Conservation (phyloP, 768 basidiomycete species). For the Crassisporium funariophilum region DNA sequence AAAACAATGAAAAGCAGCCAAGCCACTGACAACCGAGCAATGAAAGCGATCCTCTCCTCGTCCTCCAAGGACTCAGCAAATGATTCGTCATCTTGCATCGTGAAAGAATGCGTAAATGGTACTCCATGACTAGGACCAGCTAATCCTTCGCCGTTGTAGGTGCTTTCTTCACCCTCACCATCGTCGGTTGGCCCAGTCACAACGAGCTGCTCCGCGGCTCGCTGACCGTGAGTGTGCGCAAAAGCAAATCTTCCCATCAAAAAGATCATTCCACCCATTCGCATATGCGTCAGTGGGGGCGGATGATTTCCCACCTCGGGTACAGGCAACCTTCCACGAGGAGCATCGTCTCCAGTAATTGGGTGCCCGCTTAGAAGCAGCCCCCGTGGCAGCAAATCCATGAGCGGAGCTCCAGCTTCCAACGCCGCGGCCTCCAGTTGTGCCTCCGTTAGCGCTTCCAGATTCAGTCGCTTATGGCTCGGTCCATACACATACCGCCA, state of each 20-base stretch:
- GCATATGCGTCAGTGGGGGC: conserved; percentile 52
- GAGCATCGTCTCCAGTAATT: not conserved
- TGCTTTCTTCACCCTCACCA: conserved; percentile 4
- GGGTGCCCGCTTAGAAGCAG: conserved; percentile 22
- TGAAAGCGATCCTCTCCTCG: conserved; percentile 60
- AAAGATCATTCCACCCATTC: conserved; percentile 57
- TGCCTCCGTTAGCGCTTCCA: conserved; percentile 54
- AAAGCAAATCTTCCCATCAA: conserved; percentile 56
- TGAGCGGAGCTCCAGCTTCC: conserved; percentile 67
- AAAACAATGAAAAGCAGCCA: conserved; percentile 70
- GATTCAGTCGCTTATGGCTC: conserved; percentile 60
- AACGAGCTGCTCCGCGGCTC: not conserved
- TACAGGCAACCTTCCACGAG: too few relatives aligned
- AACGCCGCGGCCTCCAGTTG: conserved; percentile 65
- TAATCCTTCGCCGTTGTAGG: conserved; percentile 5
- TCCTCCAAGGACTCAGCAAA: conserved; percentile 31
- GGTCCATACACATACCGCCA: conserved; percentile 33
- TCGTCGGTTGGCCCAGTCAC: not conserved
- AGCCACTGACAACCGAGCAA: conserved; percentile 56
- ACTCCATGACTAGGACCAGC: conserved; percentile 10
- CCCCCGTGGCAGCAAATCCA: conserved; percentile 47
- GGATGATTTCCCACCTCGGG: conserved; percentile 9
- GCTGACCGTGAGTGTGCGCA: conserved; percentile 25
- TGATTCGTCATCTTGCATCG: conserved; percentile 30
- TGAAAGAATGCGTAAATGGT: conserved; percentile 15